phyloP scores from a whole-genome alignment of 768 basidiomycete species.

The Leccinellum rugosiceps region DNA sequence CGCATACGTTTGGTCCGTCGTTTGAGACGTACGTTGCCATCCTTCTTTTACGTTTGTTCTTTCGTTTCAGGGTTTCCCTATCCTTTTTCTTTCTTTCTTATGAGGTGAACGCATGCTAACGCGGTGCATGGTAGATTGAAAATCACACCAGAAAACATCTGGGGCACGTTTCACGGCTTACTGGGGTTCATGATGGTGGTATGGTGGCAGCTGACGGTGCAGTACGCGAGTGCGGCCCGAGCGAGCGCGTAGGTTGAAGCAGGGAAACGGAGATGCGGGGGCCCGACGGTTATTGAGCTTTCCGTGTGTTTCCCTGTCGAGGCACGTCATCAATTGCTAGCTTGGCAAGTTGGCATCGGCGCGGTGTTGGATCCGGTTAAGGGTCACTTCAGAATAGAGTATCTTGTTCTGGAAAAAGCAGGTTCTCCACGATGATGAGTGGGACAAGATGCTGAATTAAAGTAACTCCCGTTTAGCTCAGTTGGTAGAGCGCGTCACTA shows the following conservation, averaged over 20 bases:
- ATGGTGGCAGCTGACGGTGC: constrained; percentile 82
- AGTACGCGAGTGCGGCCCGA: constrained; percentile 42
- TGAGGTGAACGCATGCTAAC: background rate
- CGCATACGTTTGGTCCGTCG: constrained; percentile 58
- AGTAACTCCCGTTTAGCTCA: constrained; percentile 35
- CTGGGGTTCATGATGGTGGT: constrained; percentile 67
- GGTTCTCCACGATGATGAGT: background rate
- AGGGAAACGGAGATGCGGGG: background rate
- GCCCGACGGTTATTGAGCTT: background rate
- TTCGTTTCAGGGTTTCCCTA: background rate
- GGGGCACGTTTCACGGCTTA: constrained; percentile 72
- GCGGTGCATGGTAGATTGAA: constrained; percentile 23
- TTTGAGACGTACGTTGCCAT: constrained; percentile 53
- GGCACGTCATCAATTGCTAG: background rate
- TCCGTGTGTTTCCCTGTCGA: background rate
- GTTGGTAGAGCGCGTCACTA: constrained; percentile 67
- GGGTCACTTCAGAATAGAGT: background rate
- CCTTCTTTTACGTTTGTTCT: background rate
- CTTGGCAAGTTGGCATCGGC: too few relatives aligned
- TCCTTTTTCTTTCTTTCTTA: too few relatives aligned
- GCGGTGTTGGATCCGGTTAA: too few relatives aligned
- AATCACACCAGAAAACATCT: constrained; percentile 67
- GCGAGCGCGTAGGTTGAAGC: background rate
- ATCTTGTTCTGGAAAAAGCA: background rate
- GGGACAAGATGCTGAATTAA: background rate